These are phyloP conservation scores for Phytopythium helicoides DNA, from an alignment of 352 stramenopile species.

Conservation along the genomic window DNA sequence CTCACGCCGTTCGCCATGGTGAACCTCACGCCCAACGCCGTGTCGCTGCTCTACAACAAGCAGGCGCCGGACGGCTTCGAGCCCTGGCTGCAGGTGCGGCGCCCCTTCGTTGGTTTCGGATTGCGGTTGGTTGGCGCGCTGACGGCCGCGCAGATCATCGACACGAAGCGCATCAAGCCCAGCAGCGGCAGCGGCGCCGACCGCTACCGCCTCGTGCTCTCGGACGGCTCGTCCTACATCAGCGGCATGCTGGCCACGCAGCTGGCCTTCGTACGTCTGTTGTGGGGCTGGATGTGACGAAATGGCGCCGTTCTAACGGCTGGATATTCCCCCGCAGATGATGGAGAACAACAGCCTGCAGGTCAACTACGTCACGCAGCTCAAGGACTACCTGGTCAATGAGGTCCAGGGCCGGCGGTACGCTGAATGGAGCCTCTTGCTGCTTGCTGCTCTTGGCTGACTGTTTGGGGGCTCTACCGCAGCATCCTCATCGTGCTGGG, in stretches of 20 bases:
- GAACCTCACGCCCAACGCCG: slow-evolving; percentile 80
- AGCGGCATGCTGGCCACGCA: slow-evolving; percentile 87
- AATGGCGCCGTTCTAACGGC: not conserved
- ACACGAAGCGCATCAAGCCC: slow-evolving; percentile 88
- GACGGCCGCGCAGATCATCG: slow-evolving; percentile 44
- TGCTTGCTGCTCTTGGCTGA: no score
- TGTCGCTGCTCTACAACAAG: slow-evolving; percentile 86
- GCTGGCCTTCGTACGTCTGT: slow-evolving; percentile 52
- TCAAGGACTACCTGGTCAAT: slow-evolving; percentile 85
- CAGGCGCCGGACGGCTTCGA: slow-evolving; percentile 82
- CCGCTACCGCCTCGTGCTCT: slow-evolving; percentile 82
- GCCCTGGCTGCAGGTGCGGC: slow-evolving; percentile 66
- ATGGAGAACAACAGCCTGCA: slow-evolving; percentile 83
- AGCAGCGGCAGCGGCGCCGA: slow-evolving; percentile 68
- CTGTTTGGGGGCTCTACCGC: not conserved
- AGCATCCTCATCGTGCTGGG: slow-evolving; percentile 85
- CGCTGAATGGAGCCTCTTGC: not conserved
- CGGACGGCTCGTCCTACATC: slow-evolving; percentile 77
- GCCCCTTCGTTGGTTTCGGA: not conserved
- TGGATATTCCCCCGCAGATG: slow-evolving; percentile 24
- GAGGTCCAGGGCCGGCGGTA: slow-evolving; percentile 76
- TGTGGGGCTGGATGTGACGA: not conserved
- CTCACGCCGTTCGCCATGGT: slow-evolving; percentile 36
- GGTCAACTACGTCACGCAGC: slow-evolving; percentile 81
- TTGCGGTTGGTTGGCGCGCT: not conserved